Percentiles rank a stretch among this genome's conserved stretches.
Evolutionary conservation across 176 grass and related monocot genomes (phyloP).

Genomic region (Zea luxurians): DNA sequence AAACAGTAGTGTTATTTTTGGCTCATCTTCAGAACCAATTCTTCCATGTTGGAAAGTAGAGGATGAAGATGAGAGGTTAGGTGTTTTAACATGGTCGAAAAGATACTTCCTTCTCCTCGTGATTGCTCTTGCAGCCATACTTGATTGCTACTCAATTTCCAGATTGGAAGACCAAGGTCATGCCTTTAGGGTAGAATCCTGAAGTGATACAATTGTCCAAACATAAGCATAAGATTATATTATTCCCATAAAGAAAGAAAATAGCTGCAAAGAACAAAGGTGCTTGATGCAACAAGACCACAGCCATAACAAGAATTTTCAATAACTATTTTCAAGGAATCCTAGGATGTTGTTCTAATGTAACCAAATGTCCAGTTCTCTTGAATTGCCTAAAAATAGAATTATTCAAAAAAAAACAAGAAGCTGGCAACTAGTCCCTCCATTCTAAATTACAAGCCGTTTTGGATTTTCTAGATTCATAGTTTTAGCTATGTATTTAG

Average conservation of each 20-base stretch:
- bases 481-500: too few relatives aligned
- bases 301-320: slow-evolving; percentile 18
- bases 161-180: slow-evolving; percentile 50
- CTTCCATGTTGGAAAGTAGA: slow-evolving; percentile 56
- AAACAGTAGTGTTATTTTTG: slow-evolving; percentile 34
- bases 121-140: slow-evolving; percentile 81
- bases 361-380: not conserved
- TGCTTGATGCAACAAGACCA: slow-evolving; percentile 16
- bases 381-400: not conserved
- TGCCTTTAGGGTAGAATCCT: slow-evolving; percentile 55
- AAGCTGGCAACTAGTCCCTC: not conserved
- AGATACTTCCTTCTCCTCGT: slow-evolving; percentile 70
- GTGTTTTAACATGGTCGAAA: slow-evolving; percentile 48
- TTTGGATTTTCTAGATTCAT: too few relatives aligned
- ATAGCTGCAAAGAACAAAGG: slow-evolving; percentile 33
- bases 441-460: too few relatives aligned
- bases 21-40: slow-evolving; percentile 37
- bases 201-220: slow-evolving; percentile 36
- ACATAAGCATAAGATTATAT: slow-evolving; percentile 3
- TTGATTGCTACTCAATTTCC: slow-evolving; percentile 44
- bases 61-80: slow-evolving; percentile 46
- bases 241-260: not conserved
- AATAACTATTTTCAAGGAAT: not conserved
- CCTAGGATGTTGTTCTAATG: not conserved
- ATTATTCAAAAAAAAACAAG: not conserved